phyloP scores from a whole-genome alignment of 2,329 filamentous ascomycete genomes.

The Pestalotiopsis sp. region DNA sequence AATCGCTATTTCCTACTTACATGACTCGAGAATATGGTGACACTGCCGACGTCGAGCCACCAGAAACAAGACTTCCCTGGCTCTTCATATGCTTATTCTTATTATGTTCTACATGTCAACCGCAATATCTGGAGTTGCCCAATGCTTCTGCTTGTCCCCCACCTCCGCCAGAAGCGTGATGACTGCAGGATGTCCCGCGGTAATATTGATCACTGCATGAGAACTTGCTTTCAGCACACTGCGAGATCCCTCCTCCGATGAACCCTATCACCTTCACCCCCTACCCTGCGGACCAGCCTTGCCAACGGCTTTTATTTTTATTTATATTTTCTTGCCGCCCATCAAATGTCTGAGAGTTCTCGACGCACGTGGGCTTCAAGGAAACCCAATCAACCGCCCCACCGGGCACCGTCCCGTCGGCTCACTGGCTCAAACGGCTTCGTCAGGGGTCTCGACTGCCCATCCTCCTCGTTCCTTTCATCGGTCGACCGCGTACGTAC shows the following conservation, averaged over 20 bases:
- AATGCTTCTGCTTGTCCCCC: not conserved
- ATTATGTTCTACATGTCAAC: not conserved
- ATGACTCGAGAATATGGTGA: not conserved
- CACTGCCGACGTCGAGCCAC: not conserved
- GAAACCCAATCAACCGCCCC: slow-evolving; percentile 11
- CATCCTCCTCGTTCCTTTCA: not conserved
- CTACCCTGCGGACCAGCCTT: not conserved
- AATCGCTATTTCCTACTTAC: not conserved
- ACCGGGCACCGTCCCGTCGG: slow-evolving; percentile 4
- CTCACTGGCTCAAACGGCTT: slow-evolving; percentile 7
- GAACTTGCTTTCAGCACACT: not conserved
- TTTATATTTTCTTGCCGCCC: not conserved
- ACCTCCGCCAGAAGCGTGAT: not conserved
- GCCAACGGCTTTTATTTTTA: not conserved
- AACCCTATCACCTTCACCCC: not conserved
- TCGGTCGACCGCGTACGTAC: not conserved
- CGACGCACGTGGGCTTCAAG: slow-evolving; percentile 10
- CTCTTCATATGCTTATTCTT: not conserved
- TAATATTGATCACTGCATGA: not conserved
- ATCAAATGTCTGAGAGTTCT: not conserved
- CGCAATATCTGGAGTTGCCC: not conserved
- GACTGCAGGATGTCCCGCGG: not conserved
- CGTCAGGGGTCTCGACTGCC: not conserved
- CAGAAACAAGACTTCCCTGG: not conserved
- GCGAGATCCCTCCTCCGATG: not conserved